Base-by-base conservation (phyloP, 2,329 filamentous ascomycete species). In the Macrophomina pseudophaseolina region DNA sequence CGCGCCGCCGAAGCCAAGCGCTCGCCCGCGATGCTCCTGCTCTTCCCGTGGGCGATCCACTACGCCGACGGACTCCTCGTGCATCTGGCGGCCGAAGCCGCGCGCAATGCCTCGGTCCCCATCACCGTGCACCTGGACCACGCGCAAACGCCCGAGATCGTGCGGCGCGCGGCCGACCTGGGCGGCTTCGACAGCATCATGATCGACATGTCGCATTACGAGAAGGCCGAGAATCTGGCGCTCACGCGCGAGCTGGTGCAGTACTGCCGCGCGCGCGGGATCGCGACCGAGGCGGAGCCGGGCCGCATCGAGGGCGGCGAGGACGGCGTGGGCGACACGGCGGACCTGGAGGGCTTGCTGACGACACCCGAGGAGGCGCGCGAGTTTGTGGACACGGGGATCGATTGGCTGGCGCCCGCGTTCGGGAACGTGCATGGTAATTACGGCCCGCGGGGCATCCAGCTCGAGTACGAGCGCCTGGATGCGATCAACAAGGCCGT, bases 161-260 rank as follows among this genome's bases (percentile, higher is more conserved):
- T 90, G 69, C 84, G 85, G 16, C 81, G 80, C 4, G 88, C 88
- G 0, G 88, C 87, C 0, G 83, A 88, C 71, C 70, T 77, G 59
- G 74, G 76, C 51, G 73, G 74, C 18, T 91, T 90, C 74, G 89
- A 91, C 77, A 85, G 83, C 72, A 91, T 91, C 75, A 91, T 91
- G 89, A 87, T 92, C 0, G 90, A 92, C 77, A 92, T 92, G 89
- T 87, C 84, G 67, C 90, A 92, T 74, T 87, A 90, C 73, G 88
- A 90, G 73, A 88, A 88, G 71, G 88, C 85, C 64, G 89, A 91
- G 78, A 92, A 92, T 73, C 80, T 93, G 44, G 80, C 83, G 2
- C 83, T 86, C 73, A 92, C 89, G 23, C 81, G 81, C 60, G 87
- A 90, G 70, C 78, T 91, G 60, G 87, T 88, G 6, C 79, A 78